These are phyloP conservation scores for Rhytidiadelphus loreus DNA, from an alignment of 225 moss, liverwort and hornwort genomes.

Conservation along the genomic window DNA sequence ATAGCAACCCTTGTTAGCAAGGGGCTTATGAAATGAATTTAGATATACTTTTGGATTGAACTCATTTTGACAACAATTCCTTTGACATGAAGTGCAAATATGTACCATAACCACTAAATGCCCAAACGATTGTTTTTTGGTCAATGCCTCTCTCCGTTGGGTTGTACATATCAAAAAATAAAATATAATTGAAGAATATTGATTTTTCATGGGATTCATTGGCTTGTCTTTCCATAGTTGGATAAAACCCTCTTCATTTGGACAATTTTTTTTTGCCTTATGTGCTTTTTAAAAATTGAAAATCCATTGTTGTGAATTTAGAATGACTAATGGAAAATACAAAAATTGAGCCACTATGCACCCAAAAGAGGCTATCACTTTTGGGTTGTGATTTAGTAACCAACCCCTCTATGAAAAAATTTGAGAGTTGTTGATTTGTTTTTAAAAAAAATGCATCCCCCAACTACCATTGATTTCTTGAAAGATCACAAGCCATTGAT, in stretches of 20 bases:
- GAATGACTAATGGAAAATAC: not conserved
- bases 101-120: not conserved
- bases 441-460: too few species aligned
- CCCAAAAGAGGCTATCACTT: too few species aligned
- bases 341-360: not conserved
- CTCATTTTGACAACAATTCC: fast-evolving
- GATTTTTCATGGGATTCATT: not conserved
- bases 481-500: too few species aligned
- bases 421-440: too few species aligned
- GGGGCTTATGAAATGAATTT: not conserved
- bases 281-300: too few species aligned
- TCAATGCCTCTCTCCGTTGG: fast-evolving
- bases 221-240: not conserved
- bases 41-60: not conserved
- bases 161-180: not conserved
- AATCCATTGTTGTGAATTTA: fast-evolving
- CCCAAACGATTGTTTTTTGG: fast-evolving
- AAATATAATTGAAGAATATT: not conserved
- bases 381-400: too few species aligned
- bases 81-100: not conserved
- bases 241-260: not conserved
- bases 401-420: too few species aligned
- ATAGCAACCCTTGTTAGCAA: not conserved
- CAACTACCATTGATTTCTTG: too few species aligned
- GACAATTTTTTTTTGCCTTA: not conserved